Evolutionary conservation across 2,329 filamentous ascomycete species (phyloP).

Genomic region (Fusarium pseudonygamai): DNA sequence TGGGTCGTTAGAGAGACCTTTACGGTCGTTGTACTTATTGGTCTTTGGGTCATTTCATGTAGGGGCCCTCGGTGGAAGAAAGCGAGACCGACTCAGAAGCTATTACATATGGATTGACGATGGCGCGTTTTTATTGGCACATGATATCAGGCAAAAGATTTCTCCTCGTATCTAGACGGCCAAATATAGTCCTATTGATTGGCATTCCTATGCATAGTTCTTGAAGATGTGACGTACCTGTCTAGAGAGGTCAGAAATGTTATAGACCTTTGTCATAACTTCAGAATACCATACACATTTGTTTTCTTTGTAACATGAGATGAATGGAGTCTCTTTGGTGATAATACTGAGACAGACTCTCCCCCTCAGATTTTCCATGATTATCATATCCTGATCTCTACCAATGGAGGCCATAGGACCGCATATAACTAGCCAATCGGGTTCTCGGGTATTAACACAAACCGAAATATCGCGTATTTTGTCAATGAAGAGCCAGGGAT

Average conservation of each 20-base stretch:
- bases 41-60: background rate
- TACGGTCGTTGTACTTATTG: background rate
- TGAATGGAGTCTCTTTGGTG: background rate
- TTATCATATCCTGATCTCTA: background rate
- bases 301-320: no score
- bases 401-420: background rate
- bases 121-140: rapidly evolving
- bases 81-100: background rate
- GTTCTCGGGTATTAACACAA: background rate
- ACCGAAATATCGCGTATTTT: background rate
- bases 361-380: background rate
- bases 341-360: background rate
- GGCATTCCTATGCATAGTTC: background rate
- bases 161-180: background rate
- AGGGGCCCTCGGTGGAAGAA: background rate
- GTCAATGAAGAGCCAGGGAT: background rate
- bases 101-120: background rate
- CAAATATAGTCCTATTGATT: background rate
- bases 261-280: background rate
- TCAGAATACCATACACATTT: no score
- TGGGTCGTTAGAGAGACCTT: background rate
- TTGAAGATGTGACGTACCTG: background rate
- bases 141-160: background rate
- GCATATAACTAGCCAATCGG: background rate
- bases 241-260: background rate